Base-by-base conservation (phyloP, 176 grass and related monocot species). In the Avena insularis region DNA sequence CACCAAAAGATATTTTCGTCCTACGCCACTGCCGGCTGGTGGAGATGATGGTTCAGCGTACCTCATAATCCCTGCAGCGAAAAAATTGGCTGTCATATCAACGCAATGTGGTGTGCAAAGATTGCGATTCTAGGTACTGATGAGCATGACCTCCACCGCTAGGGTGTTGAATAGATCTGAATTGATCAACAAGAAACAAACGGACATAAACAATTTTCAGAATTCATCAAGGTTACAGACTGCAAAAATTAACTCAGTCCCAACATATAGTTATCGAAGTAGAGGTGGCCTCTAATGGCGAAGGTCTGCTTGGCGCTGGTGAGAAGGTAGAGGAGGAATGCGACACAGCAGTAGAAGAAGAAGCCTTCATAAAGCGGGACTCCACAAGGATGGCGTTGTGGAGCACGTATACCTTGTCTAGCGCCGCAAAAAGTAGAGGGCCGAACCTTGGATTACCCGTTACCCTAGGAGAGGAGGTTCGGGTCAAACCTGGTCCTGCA, bases 271-370 rank as follows among this genome's bases (percentile, higher is more conserved):
- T 46, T 72, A 89, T 91, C 85, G 8, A 93, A 90, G 72, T 91
- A 95, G 61, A 97, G 89, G 56, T 88, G 91, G 6, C 87, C 93
- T 36, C 91, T 83, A 10, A 95, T 89, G 50, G 62, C 35, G 77
- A 93, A 95, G 2, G 91, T 97, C 74, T 95, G 92, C 70, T 91
- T 95, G 27, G 95, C 91, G 63, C 91, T 93, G 12, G 95, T 97
- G 56, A 97, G 89, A 80, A 97, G 85, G 89, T 93, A 95, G 79
- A 90, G 62, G 83, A 95, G 92, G 80, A 94, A 97, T 2, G 81
- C 81, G 49, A 92, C 55, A 47, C 85, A 93, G 62, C 87, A 77
- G 62, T 93, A 93, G 87, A 86, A 93, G 92, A 94, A 91, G 89
- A 95, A 93, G 95, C 90, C 87, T 93, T 95, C 75, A 95, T 85